Base-by-base conservation (phyloP, 176 grass and related monocot species). In the Oryza glumipatula region DNA sequence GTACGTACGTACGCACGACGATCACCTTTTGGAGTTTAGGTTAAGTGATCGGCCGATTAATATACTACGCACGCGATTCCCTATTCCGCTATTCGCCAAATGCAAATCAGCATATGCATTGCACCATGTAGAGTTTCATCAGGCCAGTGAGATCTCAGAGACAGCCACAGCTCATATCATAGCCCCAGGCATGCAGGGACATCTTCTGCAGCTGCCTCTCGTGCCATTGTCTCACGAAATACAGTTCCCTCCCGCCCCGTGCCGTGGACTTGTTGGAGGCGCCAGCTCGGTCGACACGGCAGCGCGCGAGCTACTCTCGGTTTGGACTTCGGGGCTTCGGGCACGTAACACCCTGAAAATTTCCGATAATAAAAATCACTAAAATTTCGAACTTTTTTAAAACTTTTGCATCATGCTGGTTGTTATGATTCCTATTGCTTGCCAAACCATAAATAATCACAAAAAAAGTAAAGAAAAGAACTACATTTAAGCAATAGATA, bases 151-250 rank as follows among this genome's bases (percentile, higher is more conserved):
- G 83, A 58, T 23, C 44, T n/a, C 3, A 58, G 61, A 30, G 67
- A 83, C 80, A 73, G 30, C 41, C 68, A 83, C 74, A 83, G 52
- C 86, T 73, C 49, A 74, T 46, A 13, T 73, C 49, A 74, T 46
- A 13, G 28, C 12, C 41, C 33, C 7, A 72, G 16, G 3, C 35
- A 33, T 77, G 38, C 79, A 23, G 72, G 36, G 38, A 38, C 80
- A 79, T 58, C 67, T 58, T 58, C 38, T 39, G 64, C 80, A 73
- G 67, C 33, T 79, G 67, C 68, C 51, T 88, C 58, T 24, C 76
- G 67, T 74, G 33, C 54, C 16, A 68, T 35, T 82, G 72, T 77
- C 72, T 21, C 13, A 19, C 23, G 33, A 32, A 74, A 32, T 32
- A 32, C 13, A 41, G 39, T 41, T 13, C 21, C 4, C 15, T 4